Conservation (phyloP, 2,329 filamentous ascomycete genomes). For the Talaromyces sp. region DNA sequence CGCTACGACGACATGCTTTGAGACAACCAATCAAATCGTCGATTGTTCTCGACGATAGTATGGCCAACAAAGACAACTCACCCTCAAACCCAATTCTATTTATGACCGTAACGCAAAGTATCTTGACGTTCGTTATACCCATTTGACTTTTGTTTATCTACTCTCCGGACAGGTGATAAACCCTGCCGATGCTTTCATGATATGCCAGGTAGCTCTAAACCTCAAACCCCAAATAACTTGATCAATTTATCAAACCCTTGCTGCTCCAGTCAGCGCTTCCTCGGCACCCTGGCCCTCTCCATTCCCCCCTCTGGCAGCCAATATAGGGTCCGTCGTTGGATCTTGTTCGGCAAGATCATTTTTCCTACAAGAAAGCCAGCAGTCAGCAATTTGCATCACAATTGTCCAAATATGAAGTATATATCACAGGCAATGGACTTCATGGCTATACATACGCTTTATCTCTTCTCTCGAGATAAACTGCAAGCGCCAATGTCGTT, state of each 20-base stretch:
- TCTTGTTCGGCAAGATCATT: not conserved
- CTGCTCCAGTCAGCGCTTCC: not conserved
- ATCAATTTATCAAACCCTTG: not conserved
- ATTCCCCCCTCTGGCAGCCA: not conserved
- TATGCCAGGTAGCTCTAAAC: not conserved
- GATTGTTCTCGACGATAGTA: not conserved
- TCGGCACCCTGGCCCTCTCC: not conserved
- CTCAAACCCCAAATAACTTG: not conserved
- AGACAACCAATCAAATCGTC: not conserved
- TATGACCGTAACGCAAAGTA: not conserved
- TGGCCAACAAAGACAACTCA: too few relatives aligned
- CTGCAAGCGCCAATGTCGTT: conserved; percentile 1
- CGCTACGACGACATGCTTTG: not conserved
- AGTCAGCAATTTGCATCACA: not conserved
- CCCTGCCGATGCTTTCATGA: not conserved
- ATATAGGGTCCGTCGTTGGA: not conserved
- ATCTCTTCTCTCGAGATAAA: conserved; percentile 5
- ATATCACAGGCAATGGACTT: not conserved
- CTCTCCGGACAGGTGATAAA: not conserved
- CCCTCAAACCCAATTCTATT: not conserved
- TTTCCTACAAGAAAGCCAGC: not conserved
- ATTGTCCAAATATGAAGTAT: not conserved
- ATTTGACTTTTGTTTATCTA: not conserved
- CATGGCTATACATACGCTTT: not conserved
- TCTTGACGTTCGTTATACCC: not conserved